phyloP scores from a whole-genome alignment of 441 rosid species.

The Pelargonium fulgidum region DNA sequence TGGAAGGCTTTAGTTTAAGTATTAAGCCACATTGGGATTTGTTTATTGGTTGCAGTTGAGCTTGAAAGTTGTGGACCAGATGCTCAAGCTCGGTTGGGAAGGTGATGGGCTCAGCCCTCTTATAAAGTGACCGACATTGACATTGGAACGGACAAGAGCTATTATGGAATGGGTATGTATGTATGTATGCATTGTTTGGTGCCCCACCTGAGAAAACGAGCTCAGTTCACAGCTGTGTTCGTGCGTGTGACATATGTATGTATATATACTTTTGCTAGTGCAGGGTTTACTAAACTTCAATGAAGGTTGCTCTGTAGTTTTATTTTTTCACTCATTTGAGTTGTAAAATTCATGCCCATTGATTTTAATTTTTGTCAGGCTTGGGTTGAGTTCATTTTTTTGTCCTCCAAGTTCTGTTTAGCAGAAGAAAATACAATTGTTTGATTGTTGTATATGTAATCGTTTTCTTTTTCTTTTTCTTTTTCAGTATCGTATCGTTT shows the following conservation, averaged over 20 bases:
- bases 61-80: constrained; percentile 88
- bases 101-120: constrained; percentile 76
- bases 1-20: too few species aligned
- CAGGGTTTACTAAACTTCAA: neutral
- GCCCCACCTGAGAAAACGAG: constrained; percentile 15
- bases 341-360: neutral
- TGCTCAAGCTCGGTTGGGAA: constrained; percentile 99
- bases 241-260: constrained; percentile 27
- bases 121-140: constrained; percentile 38
- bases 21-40: neutral
- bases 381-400: neutral
- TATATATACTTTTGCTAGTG: neutral
- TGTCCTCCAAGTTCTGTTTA: neutral
- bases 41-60: constrained; percentile 60
- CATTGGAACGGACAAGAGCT: neutral
- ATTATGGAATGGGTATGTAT: neutral
- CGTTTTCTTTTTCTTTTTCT: too few species aligned
- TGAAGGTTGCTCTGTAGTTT: neutral
- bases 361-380: neutral
- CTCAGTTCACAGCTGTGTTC: constrained; percentile 19
- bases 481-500: too few species aligned
- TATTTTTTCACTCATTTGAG: neutral
- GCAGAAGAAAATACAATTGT: neutral
- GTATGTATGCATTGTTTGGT: constrained; percentile 10
- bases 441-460: too few species aligned